phyloP scores from a whole-genome alignment of 1,139 yeast species.

The Eremothecium sinecaudum region DNA sequence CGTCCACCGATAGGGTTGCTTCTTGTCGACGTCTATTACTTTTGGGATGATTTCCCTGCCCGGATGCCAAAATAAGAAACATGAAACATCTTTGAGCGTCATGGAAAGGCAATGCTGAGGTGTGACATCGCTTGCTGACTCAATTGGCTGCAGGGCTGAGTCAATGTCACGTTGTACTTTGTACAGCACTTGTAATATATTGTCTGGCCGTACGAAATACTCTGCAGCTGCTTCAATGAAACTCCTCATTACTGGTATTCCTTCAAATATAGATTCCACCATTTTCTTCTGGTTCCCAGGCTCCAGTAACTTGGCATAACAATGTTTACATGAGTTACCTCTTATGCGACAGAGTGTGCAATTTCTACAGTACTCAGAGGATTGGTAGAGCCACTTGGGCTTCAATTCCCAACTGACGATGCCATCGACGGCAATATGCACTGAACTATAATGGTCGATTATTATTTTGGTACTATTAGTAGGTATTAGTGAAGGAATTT shows the following conservation, averaged over 20 bases:
- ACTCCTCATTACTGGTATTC: conserved; percentile 9
- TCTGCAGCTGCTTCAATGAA: conserved; percentile 11
- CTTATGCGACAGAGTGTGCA: conserved; percentile 24
- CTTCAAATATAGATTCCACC: conserved; percentile 8
- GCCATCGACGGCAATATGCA: conserved; percentile 11
- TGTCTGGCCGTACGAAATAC: conserved; percentile 15
- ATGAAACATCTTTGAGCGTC: conserved; percentile 29
- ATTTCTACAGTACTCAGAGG: conserved; percentile 22
- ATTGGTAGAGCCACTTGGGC: conserved; percentile 27
- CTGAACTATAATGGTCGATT: conserved; percentile 24
- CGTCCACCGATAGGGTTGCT: conserved; percentile 19
- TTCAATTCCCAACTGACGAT: conserved; percentile 23
- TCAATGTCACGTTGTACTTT: conserved; percentile 14
- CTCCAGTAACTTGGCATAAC: conserved; percentile 16
- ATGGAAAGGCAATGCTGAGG: conserved; percentile 16
- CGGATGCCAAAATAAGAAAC: conserved; percentile 22
- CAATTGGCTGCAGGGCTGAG: conserved; percentile 2
- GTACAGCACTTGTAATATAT: conserved; percentile 16
- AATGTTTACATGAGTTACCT: conserved; percentile 17
- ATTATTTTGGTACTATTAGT: neutral
- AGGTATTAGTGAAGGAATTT: conserved; percentile 17
- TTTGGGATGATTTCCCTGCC: conserved; percentile 10
- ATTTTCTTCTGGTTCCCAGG: conserved; percentile 7
- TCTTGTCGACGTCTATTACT: conserved; percentile 27
- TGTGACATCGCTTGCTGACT: conserved; percentile 9